Conservation (phyloP, 2,329 filamentous ascomycete species). For the Fusarium sp. region DNA sequence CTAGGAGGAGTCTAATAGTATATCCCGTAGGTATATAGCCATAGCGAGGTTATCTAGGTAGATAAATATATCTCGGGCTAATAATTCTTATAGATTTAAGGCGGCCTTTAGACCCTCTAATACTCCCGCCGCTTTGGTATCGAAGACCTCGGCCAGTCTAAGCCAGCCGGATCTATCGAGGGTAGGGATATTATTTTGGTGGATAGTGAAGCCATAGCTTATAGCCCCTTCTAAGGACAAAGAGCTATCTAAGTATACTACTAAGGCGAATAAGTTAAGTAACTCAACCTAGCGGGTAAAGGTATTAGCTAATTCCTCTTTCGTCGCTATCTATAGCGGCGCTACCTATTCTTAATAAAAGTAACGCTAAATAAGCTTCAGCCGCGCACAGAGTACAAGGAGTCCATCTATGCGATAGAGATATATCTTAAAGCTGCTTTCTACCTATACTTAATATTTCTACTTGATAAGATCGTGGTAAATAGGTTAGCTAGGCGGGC, state of each 20-base stretch:
- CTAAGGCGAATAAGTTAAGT: not conserved
- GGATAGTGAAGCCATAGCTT: not conserved
- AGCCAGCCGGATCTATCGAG: not conserved
- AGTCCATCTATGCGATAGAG: slow-evolving; percentile 18
- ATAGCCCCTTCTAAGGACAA: not conserved
- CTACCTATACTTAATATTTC: slow-evolving; percentile 11
- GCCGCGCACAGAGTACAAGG: slow-evolving; percentile 7
- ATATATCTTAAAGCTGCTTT: not conserved
- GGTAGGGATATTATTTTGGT: not conserved
- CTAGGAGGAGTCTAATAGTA: slow-evolving; percentile 26
- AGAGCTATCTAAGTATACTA: not conserved
- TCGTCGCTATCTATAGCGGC: not conserved
- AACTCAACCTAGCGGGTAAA: not conserved
- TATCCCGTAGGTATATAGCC: slow-evolving; percentile 22
- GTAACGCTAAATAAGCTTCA: not conserved
- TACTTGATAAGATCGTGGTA: slow-evolving; percentile 1
- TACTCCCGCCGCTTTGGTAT: slow-evolving; percentile 24
- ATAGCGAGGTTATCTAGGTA: slow-evolving; percentile 32
- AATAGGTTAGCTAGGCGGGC: not conserved
- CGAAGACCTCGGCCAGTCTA: slow-evolving; percentile 24
- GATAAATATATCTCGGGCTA: slow-evolving; percentile 14
- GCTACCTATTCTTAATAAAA: not conserved
- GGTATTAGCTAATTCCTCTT: not conserved
- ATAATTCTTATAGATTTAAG: not conserved
- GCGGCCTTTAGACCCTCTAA: slow-evolving; percentile 21